Evolutionary conservation across 1,139 yeast genomes (phyloP).

Genomic region (Geotrichum bryndzae): DNA sequence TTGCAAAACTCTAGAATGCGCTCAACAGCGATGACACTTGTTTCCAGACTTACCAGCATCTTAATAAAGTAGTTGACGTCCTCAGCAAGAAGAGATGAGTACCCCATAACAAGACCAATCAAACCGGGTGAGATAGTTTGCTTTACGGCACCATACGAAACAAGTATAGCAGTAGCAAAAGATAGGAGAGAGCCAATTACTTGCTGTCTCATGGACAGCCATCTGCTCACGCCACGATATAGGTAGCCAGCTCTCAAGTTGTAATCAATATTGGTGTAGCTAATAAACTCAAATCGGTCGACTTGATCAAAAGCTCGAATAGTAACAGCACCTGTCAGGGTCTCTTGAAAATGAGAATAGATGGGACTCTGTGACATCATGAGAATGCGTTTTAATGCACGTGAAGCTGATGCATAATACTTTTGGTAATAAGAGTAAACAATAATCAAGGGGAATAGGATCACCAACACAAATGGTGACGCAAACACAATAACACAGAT

Average conservation of each 20-base stretch:
- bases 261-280: slow-evolving; percentile 56
- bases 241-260: slow-evolving; percentile 55
- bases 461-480: slow-evolving; percentile 53
- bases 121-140: slow-evolving; percentile 55
- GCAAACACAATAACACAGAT: slow-evolving; percentile 64
- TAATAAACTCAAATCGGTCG: slow-evolving; percentile 49
- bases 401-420: slow-evolving; percentile 69
- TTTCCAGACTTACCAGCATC: slow-evolving; percentile 66
- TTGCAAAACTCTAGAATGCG: slow-evolving; percentile 66
- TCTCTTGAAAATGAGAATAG: slow-evolving; percentile 73
- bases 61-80: slow-evolving; percentile 58
- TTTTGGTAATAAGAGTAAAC: slow-evolving; percentile 78
- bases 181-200: slow-evolving; percentile 61
- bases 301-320: slow-evolving; percentile 53
- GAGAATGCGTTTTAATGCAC: slow-evolving; percentile 75
- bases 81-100: slow-evolving; percentile 59
- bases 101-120: slow-evolving; percentile 69
- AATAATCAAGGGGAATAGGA: slow-evolving; percentile 45
- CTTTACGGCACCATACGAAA: slow-evolving; percentile 49
- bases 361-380: slow-evolving; percentile 74
- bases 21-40: slow-evolving; percentile 70
- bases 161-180: slow-evolving; percentile 48
- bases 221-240: slow-evolving; percentile 56
- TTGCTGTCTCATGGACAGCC: slow-evolving; percentile 68
- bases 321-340: slow-evolving; percentile 63